phyloP scores from a whole-genome alignment of 2,329 filamentous ascomycete species.

The Colletotrichum simmondsii region DNA sequence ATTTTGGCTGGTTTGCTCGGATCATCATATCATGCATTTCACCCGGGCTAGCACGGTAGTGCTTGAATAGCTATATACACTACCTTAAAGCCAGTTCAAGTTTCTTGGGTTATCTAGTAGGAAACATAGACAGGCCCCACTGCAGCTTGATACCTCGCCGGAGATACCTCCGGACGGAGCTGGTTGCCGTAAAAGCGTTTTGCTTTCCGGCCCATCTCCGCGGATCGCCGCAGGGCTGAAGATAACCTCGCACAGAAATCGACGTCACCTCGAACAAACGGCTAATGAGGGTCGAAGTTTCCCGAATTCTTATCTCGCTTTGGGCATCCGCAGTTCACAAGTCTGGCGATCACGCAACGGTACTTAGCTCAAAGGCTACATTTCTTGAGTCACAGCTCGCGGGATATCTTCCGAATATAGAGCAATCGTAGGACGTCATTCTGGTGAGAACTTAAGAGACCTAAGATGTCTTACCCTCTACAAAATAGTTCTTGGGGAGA shows the following conservation, averaged over 20 bases:
- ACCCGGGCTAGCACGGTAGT: too few species aligned
- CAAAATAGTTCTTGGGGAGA: background rate
- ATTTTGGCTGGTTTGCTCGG: background rate
- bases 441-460: background rate
- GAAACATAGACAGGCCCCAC: background rate
- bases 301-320: background rate
- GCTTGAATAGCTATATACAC: too few species aligned
- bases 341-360: too few species aligned
- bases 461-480: background rate
- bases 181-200: background rate
- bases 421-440: background rate
- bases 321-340: too few species aligned
- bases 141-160: background rate
- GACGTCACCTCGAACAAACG: conserved; percentile 4
- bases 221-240: background rate
- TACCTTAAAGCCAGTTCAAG: background rate
- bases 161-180: conserved; percentile 3
- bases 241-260: background rate
- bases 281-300: background rate
- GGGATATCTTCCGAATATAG: background rate
- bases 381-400: background rate
- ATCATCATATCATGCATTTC: too few species aligned
- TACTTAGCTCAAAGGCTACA: too few species aligned
- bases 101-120: background rate
- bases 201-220: background rate